Evolutionary conservation across 2,329 filamentous ascomycete species (phyloP).

Genomic region (Penicillium sp.): DNA sequence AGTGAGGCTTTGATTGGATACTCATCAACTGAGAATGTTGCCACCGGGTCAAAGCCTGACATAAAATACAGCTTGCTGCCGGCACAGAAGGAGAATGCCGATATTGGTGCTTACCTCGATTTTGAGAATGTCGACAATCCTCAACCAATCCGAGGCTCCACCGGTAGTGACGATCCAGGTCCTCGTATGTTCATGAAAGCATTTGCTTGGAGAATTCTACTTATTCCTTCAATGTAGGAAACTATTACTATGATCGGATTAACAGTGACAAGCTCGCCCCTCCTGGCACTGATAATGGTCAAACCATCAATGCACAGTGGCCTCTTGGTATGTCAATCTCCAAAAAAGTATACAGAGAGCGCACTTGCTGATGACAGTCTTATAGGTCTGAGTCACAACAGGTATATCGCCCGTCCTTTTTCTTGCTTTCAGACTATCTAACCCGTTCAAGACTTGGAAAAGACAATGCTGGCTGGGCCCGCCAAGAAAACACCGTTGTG

Average conservation of each 20-base stretch:
- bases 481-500: slow-evolving; percentile 53
- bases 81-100: slow-evolving; percentile 51
- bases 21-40: slow-evolving; percentile 36
- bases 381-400: slow-evolving; percentile 46
- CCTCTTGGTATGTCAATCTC: slow-evolving; percentile 44
- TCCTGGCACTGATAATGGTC: slow-evolving; percentile 50
- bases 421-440: background rate
- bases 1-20: slow-evolving; percentile 38
- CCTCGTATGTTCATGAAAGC: slow-evolving; percentile 37
- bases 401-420: slow-evolving; percentile 22
- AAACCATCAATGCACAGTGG: slow-evolving; percentile 50
- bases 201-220: background rate
- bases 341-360: too few species aligned
- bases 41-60: slow-evolving; percentile 36
- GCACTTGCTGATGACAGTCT: slow-evolving; percentile 3
- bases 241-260: slow-evolving; percentile 51
- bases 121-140: slow-evolving; percentile 53
- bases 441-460: slow-evolving; percentile 36
- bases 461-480: slow-evolving; percentile 52
- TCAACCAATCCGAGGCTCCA: slow-evolving; percentile 55
- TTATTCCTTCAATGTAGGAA: slow-evolving; percentile 29
- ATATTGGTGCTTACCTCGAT: slow-evolving; percentile 55
- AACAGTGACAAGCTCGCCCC: slow-evolving; percentile 57
- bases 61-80: slow-evolving; percentile 45
- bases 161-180: slow-evolving; percentile 53